Evolutionary conservation across 2,329 filamentous ascomycete genomes (phyloP).

Genomic region (Thielaviopsis euricoi): DNA sequence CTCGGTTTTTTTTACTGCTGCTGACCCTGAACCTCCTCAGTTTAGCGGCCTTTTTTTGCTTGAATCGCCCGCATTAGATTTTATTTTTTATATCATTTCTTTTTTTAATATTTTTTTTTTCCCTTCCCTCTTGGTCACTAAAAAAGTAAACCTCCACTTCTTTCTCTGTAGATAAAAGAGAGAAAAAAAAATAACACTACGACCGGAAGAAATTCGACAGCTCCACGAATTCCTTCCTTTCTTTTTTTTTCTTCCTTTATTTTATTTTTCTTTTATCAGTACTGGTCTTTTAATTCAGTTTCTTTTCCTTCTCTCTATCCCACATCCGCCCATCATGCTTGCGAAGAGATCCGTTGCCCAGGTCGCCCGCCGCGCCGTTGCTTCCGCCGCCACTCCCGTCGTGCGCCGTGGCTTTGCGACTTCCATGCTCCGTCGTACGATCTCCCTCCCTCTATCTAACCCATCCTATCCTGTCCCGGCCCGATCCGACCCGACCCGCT

Average conservation of each 20-base stretch:
- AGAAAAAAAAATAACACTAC: no score
- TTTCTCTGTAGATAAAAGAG: no score
- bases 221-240: not conserved
- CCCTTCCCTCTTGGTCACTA: no score
- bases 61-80: no score
- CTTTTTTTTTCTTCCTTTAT: no score
- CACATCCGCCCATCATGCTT: constrained; percentile 32
- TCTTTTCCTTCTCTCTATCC: not conserved
- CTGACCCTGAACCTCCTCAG: no score
- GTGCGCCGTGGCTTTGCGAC: constrained; percentile 43
- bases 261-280: not conserved
- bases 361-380: constrained; percentile 39
- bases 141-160: no score
- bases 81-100: no score
- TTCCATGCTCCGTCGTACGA: constrained; percentile 43
- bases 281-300: not conserved
- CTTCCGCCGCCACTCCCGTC: constrained; percentile 31
- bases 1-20: no score
- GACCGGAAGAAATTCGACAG: not conserved
- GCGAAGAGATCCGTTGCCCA: constrained; percentile 45
- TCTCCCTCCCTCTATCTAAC: constrained; percentile 15
- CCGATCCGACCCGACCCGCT: not conserved
- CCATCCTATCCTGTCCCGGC: no score
- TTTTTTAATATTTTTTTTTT: no score
- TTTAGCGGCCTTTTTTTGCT: no score